A percentile compares a stretch with the other conserved stretches of the same genome.
Evolutionary conservation across 257 asterid genomes (phyloP).

Genomic region (Nicotiana tabacum): DNA sequence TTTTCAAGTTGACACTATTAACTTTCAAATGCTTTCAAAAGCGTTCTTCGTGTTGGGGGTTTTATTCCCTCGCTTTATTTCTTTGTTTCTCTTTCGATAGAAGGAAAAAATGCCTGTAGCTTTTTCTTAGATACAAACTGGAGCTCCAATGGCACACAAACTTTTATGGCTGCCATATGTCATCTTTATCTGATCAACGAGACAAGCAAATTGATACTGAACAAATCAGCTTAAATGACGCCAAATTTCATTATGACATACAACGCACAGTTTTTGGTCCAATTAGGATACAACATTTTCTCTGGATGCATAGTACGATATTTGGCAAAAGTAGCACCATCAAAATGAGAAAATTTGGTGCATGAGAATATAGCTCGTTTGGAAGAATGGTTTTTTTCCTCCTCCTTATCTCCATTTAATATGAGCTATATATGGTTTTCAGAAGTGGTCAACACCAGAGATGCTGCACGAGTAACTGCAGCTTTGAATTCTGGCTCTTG

Average conservation of each 20-base stretch:
- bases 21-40: no score
- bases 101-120: no score
- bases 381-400: background rate
- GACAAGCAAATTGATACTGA: background rate
- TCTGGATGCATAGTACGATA: background rate
- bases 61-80: no score
- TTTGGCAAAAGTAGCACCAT: slow-evolving; percentile 3
- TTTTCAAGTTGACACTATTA: no score
- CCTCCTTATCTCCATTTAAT: background rate
- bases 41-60: no score
- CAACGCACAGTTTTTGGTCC: background rate
- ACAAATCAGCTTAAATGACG: background rate
- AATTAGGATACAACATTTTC: background rate
- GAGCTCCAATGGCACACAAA: no score
- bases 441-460: background rate
- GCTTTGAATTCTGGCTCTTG: background rate
- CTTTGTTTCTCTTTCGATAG: no score
- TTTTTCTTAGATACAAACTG: no score
- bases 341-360: slow-evolving; percentile 8
- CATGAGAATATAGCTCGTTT: background rate
- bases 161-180: no score
- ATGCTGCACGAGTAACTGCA: background rate
- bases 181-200: background rate
- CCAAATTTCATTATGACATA: background rate
- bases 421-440: background rate